phyloP scores from a whole-genome alignment of 1,284 basidiomycete genomes.

The Ustilago bromivora region DNA sequence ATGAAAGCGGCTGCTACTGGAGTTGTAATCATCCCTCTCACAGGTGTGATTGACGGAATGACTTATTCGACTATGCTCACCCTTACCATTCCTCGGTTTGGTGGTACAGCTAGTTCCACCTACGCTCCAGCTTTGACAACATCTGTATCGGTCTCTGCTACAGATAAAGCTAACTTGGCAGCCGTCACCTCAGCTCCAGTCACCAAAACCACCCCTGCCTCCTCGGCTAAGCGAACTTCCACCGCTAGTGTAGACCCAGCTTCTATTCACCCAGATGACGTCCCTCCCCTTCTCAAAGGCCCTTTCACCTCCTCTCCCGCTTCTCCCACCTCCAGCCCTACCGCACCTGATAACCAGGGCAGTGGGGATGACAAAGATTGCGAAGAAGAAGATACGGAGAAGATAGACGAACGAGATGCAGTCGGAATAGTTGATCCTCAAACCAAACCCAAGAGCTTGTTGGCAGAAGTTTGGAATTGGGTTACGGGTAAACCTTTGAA shows the following conservation, averaged over 20 bases:
- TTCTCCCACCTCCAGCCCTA: background rate
- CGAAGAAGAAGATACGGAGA: slow-evolving; percentile 14
- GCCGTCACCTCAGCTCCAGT: slow-evolving; percentile 4
- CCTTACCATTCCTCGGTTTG: slow-evolving; percentile 23
- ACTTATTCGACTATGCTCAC: slow-evolving; percentile 45
- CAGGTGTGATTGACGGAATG: slow-evolving; percentile 34
- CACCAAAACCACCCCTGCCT: slow-evolving; percentile 4
- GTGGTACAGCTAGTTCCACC: background rate
- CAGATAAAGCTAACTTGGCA: slow-evolving; percentile 16
- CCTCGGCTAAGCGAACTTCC: background rate
- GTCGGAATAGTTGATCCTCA: background rate
- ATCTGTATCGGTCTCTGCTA: slow-evolving; percentile 6
- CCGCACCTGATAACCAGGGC: background rate
- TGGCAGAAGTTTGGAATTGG: slow-evolving; percentile 44
- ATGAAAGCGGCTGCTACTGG: slow-evolving; percentile 16
- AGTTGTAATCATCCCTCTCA: slow-evolving; percentile 34
- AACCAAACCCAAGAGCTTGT: slow-evolving; percentile 7
- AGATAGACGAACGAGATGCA: background rate
- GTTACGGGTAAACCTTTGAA: slow-evolving; percentile 25
- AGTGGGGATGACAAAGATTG: slow-evolving; percentile 25
- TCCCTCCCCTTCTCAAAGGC: slow-evolving; percentile 33
- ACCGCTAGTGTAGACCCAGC: slow-evolving; percentile 17
- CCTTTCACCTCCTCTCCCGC: slow-evolving; percentile 6
- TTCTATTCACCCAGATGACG: slow-evolving; percentile 24
- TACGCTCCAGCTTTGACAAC: background rate